Evolutionary conservation across 495 filamentous ascomycete species (phyloP), one percentile per base, ranked within the genome.

Genomic region (Aspergillus bertholletiae): DNA sequence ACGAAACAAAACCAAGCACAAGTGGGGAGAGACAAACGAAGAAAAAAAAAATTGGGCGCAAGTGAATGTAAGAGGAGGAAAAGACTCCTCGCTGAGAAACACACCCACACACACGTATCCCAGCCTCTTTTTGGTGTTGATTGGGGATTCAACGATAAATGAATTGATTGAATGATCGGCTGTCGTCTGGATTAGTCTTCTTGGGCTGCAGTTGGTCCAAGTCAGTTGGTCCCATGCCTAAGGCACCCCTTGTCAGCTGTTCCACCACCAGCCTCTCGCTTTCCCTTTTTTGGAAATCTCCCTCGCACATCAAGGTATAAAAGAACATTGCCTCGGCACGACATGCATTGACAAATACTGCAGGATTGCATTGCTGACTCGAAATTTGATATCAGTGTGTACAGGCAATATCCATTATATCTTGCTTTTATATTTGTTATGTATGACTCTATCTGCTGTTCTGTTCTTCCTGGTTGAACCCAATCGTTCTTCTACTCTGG

Each of bases 1-100:
- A 52, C 46, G 45, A 51, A 32, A 26, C 35, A 27, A 51, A 30
- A 51, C 15, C 26, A 20, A 40, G 18, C 41, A 27, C 13, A 11
- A 37, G 34, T 37, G 26, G n/a, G 35, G 37, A 46, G 27, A 47
- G 37, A 21, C 23, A 30, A 50, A 41, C 30, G 51, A 34, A 53
- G 27, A 40, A 58, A 28, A 22, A 30, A 41, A 13, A 21, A 21
- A 39, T 54, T 32, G 43, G 39, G 11, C 1, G 20, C 7, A 22
- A 43, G 39, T 43, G 39, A 43, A 43, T 21, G 39, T 22, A 43
- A 21, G 39, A 43, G n/a, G 7, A 43, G 20, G 39, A 43, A 22
- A 43, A 18, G 20, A 15, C 13, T 12, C 27, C 30, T 32, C 30
- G 30, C 30, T 32, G 37, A 40, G 37, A 40, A 20, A 40, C n/a